Evolutionary conservation across 2,329 filamentous ascomycete genomes (phyloP), one percentile per base, ranked within the genome.

Genomic region (Sporothrix euskadiensis): DNA sequence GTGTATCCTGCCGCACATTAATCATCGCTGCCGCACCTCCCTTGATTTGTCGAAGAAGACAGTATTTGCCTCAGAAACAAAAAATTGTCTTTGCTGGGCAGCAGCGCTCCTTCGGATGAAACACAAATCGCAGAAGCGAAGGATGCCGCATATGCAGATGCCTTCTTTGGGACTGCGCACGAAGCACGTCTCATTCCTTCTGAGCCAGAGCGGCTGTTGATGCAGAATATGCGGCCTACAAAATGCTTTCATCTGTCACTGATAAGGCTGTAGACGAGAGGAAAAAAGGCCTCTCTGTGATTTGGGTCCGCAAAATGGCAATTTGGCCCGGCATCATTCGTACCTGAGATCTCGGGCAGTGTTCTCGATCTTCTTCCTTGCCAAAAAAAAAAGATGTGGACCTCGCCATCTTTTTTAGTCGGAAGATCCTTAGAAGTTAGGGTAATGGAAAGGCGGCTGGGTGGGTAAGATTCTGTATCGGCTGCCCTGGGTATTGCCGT

Each of bases 371-470:
- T n/a, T 56, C 47, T 16, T 14, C 56, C 7, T 30, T 35, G 14
- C 35, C 30, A 35, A 35, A 44, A 63, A 26, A 35, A 35, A 44
- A 63, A 22, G 19, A 1, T 65, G 41, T 71, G 41, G 26, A 63
- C 57, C 41, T 49, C 44, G 5, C 54, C 44, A 69, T 9, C 39
- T 14, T 49, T 32, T 10, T 35, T 30, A 44, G 35, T 57, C 35
- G 74, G 74, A 61, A 66, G 72, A 75, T 75, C 70, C 69, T 71
- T 69, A 70, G 35, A 35, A 35, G 35, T 35, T 35, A 69, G 66
- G 22, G 54, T 12, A 47, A 59, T 10, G 57, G 56, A 65, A 41
- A 44, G 59, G 39, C 10, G 59, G 35, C 35, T 69, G 57, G 63
- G 26, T 66, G 65, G 69, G 52, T 71, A 41, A 41, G 6, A 63